Percentiles rank a stretch among this genome's conserved stretches.
These are phyloP conservation scores for Hyaloscypha variabilis DNA, from an alignment of 495 filamentous ascomycete species.

Conservation along the genomic window DNA sequence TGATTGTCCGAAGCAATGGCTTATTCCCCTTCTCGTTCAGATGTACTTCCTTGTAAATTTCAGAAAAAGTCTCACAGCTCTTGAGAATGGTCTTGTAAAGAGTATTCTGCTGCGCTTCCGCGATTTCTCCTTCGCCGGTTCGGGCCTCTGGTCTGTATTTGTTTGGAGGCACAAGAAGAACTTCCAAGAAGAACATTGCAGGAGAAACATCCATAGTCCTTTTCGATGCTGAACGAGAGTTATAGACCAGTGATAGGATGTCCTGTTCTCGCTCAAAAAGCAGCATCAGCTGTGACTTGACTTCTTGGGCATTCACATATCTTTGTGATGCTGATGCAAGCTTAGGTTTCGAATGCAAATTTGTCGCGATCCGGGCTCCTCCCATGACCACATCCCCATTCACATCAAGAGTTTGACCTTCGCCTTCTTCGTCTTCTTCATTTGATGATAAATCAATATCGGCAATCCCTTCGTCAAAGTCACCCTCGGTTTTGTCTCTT, in stretches of 20 bases:
- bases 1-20: constrained; percentile 40
- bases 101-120: constrained; percentile 83
- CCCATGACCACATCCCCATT: constrained; percentile 56
- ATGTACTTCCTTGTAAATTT: constrained; percentile 74
- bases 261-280: constrained; percentile 88
- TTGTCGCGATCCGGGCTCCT: constrained; percentile 38
- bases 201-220: constrained; percentile 56
- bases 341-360: constrained; percentile 30
- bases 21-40: constrained; percentile 36
- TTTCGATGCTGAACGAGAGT: constrained; percentile 61
- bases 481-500: constrained; percentile 34
- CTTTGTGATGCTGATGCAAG: constrained; percentile 49
- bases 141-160: constrained; percentile 88
- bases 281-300: constrained; percentile 70
- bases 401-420: constrained; percentile 51
- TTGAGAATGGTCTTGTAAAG: constrained; percentile 81
- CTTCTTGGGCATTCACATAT: constrained; percentile 75
- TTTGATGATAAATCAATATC: constrained; percentile 57
- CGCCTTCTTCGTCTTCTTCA: constrained; percentile 47
- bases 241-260: constrained; percentile 79
- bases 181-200: constrained; percentile 92
- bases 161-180: constrained; percentile 86
- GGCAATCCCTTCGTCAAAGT: constrained; percentile 67
- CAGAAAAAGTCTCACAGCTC: constrained; percentile 66
- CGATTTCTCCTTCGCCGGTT: constrained; percentile 73